Percentiles rank a stretch among this genome's conserved stretches.
Conservation (phyloP, 1,139 yeast genomes). For the Suhomyces anneliseae region DNA sequence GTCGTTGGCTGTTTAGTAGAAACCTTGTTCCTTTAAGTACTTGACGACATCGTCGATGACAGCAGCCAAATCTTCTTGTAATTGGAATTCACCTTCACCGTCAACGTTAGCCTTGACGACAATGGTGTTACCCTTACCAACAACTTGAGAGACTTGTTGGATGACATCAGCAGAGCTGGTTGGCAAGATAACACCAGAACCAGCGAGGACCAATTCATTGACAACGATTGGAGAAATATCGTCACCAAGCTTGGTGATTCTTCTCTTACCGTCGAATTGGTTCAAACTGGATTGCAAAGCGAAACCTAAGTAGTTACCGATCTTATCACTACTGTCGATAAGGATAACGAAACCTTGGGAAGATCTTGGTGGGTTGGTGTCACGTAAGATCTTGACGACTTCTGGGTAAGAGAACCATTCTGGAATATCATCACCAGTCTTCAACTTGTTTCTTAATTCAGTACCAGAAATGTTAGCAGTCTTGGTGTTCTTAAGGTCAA, state of each 20-base stretch:
- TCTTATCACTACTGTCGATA: constrained; percentile 57
- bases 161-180: constrained; percentile 28
- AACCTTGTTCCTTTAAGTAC: constrained; percentile 78
- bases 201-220: constrained; percentile 83
- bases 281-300: constrained; percentile 90
- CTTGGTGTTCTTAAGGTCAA: constrained; percentile 67
- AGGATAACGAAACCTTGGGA: constrained; percentile 83
- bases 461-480: constrained; percentile 95
- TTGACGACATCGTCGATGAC: constrained; percentile 72
- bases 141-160: constrained; percentile 45
- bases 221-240: constrained; percentile 62
- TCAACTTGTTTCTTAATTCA: constrained; percentile 83
- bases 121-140: constrained; percentile 38
- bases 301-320: constrained; percentile 59
- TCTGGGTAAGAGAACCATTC: constrained; percentile 98
- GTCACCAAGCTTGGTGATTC: constrained; percentile 67
- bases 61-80: constrained; percentile 43
- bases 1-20: constrained; percentile 31
- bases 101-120: constrained; percentile 11
- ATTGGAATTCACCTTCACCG: constrained; percentile 20
- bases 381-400: constrained; percentile 87
- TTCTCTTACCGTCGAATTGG: constrained; percentile 85
- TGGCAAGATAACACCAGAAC: constrained; percentile 83
- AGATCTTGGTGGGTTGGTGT: constrained; percentile 89
- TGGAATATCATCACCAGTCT: constrained; percentile 86